Evolutionary conservation across 2,329 filamentous ascomycete species (phyloP).

Genomic region (Fusarium zealandicum): DNA sequence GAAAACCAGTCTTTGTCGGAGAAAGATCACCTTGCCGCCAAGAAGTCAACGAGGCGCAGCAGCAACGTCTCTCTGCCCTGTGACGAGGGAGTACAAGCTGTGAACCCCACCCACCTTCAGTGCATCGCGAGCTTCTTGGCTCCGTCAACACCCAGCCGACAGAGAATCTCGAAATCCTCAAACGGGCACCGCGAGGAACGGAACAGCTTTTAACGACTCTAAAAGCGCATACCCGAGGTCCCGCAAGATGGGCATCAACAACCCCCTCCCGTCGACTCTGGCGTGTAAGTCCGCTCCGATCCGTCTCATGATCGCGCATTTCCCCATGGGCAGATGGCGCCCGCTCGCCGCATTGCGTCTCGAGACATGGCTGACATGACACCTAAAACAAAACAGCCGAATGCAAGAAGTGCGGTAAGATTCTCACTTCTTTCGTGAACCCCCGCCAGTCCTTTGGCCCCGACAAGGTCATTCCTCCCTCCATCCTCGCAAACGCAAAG

Average conservation of each 20-base stretch:
- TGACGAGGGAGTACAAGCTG: slow-evolving; percentile 34
- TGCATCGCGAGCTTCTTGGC: slow-evolving; percentile 28
- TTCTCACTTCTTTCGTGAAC: slow-evolving; percentile 92
- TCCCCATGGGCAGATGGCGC: slow-evolving; percentile 29
- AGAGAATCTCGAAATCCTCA: background rate
- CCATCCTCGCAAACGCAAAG: slow-evolving; percentile 90
- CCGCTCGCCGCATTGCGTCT: slow-evolving; percentile 19
- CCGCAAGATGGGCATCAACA: slow-evolving; percentile 66
- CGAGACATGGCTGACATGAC: slow-evolving; percentile 22
- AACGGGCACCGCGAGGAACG: background rate
- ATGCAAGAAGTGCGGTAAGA: slow-evolving; percentile 97
- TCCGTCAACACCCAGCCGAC: slow-evolving; percentile 13
- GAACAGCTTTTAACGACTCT: background rate
- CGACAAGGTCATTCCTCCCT: slow-evolving; percentile 95
- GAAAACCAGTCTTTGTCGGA: background rate
- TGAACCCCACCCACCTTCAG: slow-evolving; percentile 31
- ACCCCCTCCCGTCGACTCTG: slow-evolving; percentile 71
- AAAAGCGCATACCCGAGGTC: background rate
- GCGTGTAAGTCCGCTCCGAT: slow-evolving; percentile 63
- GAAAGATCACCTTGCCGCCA: slow-evolving; percentile 13
- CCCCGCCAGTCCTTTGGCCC: slow-evolving; percentile 92
- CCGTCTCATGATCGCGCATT: slow-evolving; percentile 19
- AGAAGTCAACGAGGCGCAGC: slow-evolving; percentile 31
- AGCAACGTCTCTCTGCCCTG: slow-evolving; percentile 12
- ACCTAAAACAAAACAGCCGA: slow-evolving; percentile 69